Evolutionary conservation across 176 grass and related monocot genomes (phyloP), one percentile per base, ranked within the genome.

Genomic region (Canna indica): DNA sequence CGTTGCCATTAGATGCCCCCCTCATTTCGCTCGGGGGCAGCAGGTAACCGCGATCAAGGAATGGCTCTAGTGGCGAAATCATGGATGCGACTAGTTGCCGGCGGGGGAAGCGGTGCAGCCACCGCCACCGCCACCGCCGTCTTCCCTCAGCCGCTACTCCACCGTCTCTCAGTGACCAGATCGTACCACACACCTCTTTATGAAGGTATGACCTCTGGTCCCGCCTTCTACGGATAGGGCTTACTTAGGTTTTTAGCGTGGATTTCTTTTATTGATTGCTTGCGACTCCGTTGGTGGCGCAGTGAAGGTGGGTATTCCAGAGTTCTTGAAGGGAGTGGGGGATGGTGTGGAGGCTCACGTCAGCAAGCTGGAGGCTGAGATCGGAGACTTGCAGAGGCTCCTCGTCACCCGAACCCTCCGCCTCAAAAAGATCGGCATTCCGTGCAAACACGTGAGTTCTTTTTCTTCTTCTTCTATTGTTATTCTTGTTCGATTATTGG

Each of bases 381-480:
- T 91, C 10, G 88, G 81, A 20, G 85, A 91, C 71, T 57, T 96
- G 20, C 79, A 86, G 70, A 91, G 48, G 79, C 81, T 96, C 48
- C 88, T 96, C 9, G 81, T 86, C 70, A 52, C 85, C 20, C 85
- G 92, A 72, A 96, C 91, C 11, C 83, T 96, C 14, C 59, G 91
- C 32, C 81, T 96, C 28, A 96, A 91, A 85, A 91, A 96, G 75
- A 83, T 96, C 39, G 88, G 80, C 64, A 80, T 96, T 80, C 91
- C 91, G 59, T 84, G 81, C 81, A 96, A 91, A 68, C 88, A 91
- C 59, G 85, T 95, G 68, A 48, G 27, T 30, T 5, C 22, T 15
- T n/a, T 22, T 5, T 33, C 27, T 15, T n/a, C 36, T 5, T 33
- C 27, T 12, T 62, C n/a, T 46, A 10, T 53, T 29, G 16, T 50